Evolutionary conservation across 345 rosid species (phyloP), one percentile per base, ranked within the genome.

Genomic region (Firmiana major): DNA sequence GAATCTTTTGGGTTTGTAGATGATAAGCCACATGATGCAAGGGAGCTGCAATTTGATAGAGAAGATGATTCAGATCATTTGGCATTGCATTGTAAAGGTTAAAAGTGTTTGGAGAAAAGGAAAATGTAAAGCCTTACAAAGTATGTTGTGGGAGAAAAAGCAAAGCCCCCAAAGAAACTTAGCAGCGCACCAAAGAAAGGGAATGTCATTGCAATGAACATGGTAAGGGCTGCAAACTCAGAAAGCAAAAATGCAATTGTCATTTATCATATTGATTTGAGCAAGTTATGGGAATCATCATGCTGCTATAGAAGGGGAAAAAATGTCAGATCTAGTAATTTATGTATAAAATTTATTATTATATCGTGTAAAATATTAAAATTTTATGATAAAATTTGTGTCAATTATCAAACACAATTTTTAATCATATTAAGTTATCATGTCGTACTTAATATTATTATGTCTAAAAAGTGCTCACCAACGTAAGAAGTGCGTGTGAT

Each of bases 141-240:
- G 54, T 84, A 90, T 0, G 91, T 81, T 26, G 88, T 85, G 48
- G 93, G 85, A 51, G 91, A 85, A 72, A 88, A 90, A 68, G 77
- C 90, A 45, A 90, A 84, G 63, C 93, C 91, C 13, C 91, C 91
- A 55, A 88, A 86, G 81, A 88, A 88, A 38, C 89, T 83, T 72
- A 88, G 80, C 79, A 90, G 78, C 24, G 90, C 93, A 60, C 91
- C 91, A 15, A 90, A 90, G 73, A 90, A 90, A 10, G 93, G 93
- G 51, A 88, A 53, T 24, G 85, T 82, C 42, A 90, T 88, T 45
- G 76, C 93, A 53, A 90, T 7, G 28, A 90, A 84, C 62, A 82
- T 83, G 28, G 88, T 77, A n/a, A 90, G 60, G 21, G 70, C 93
- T 88, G 84, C 71, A 77, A 55, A 63, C 69, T 51, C 59, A 76